phyloP scores from a whole-genome alignment of 1,139 yeast genomes.

The Debaryomyces udenii region DNA sequence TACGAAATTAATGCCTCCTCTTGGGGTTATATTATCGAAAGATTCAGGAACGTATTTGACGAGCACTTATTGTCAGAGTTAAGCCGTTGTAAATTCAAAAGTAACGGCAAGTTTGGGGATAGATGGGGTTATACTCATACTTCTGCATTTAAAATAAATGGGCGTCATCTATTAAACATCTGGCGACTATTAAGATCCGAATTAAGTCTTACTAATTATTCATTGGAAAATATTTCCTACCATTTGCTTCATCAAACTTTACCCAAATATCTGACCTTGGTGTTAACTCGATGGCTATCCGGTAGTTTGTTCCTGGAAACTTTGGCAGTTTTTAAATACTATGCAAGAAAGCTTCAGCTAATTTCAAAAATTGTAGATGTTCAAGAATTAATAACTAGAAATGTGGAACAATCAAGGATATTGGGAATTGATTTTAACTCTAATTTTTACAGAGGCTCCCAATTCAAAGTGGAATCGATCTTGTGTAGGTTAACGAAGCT shows the following conservation, averaged over 20 bases:
- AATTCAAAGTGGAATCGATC: conserved; percentile 87
- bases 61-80: conserved; percentile 51
- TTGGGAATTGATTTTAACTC: conserved; percentile 91
- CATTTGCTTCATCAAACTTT: conserved; percentile 67
- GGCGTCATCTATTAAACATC: conserved; percentile 79
- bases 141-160: conserved; percentile 66
- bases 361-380: conserved; percentile 55
- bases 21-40: conserved; percentile 86
- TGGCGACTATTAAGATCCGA: conserved; percentile 79
- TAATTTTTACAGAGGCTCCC: conserved; percentile 88
- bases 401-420: conserved; percentile 81
- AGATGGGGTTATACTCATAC: conserved; percentile 86
- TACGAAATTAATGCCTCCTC: conserved; percentile 79
- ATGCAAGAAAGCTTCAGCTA: conserved; percentile 49
- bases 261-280: conserved; percentile 60
- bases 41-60: conserved; percentile 52
- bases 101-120: conserved; percentile 62
- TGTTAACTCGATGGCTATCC: conserved; percentile 55
- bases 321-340: conserved; percentile 53
- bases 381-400: conserved; percentile 69
- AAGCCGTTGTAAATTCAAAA: conserved; percentile 50
- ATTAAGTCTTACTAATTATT: conserved; percentile 63
- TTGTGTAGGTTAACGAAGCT: conserved; percentile 71
- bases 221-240: conserved; percentile 75
- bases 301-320: conserved; percentile 28